phyloP scores from a whole-genome alignment of 192 early-diverging fungal genomes.

The Dissophora globulifera region DNA sequence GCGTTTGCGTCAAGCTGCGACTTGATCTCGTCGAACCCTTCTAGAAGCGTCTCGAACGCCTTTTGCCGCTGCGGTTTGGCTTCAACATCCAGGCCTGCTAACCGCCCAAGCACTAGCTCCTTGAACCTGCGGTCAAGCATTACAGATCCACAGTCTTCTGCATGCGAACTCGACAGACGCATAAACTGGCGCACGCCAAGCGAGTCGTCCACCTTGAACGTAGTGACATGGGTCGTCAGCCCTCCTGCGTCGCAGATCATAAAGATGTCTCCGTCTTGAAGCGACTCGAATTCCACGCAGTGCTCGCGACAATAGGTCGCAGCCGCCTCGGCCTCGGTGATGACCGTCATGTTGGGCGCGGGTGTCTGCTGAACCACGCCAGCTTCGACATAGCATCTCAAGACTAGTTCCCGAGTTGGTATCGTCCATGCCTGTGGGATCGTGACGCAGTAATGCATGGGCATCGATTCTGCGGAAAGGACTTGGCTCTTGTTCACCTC shows the following conservation, averaged over 20 bases:
- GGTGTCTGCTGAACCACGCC: slow-evolving; percentile 18
- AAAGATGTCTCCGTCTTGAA: slow-evolving; percentile 43
- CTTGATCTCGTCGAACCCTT: slow-evolving; percentile 31
- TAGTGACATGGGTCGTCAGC: slow-evolving; percentile 48
- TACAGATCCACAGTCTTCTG: slow-evolving; percentile 25
- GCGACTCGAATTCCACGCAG: slow-evolving; percentile 29
- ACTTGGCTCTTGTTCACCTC: slow-evolving; percentile 37
- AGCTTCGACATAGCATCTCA: slow-evolving; percentile 32
- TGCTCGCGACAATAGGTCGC: slow-evolving; percentile 52
- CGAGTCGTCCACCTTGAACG: slow-evolving; percentile 39
- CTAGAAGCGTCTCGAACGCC: slow-evolving; percentile 33
- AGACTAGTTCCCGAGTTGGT: slow-evolving; percentile 10
- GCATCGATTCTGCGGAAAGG: slow-evolving; percentile 5
- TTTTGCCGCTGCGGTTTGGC: slow-evolving; percentile 35
- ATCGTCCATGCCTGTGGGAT: slow-evolving; percentile 33
- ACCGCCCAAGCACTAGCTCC: slow-evolving; percentile 17
- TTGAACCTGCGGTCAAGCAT: slow-evolving; percentile 36
- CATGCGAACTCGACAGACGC: slow-evolving; percentile 25
- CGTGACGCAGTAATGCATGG: slow-evolving; percentile 33
- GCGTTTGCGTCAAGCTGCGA: slow-evolving; percentile 18
- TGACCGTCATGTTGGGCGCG: slow-evolving; percentile 34
- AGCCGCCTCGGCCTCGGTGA: slow-evolving; percentile 55
- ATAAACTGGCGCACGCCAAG: slow-evolving; percentile 35
- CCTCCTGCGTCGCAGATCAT: slow-evolving; percentile 58
- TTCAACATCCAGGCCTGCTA: slow-evolving; percentile 21